Percentiles rank a stretch among this genome's conserved stretches.
Conservation (phyloP, 2,329 filamentous ascomycete species). For the Leptographium galeiforme region DNA sequence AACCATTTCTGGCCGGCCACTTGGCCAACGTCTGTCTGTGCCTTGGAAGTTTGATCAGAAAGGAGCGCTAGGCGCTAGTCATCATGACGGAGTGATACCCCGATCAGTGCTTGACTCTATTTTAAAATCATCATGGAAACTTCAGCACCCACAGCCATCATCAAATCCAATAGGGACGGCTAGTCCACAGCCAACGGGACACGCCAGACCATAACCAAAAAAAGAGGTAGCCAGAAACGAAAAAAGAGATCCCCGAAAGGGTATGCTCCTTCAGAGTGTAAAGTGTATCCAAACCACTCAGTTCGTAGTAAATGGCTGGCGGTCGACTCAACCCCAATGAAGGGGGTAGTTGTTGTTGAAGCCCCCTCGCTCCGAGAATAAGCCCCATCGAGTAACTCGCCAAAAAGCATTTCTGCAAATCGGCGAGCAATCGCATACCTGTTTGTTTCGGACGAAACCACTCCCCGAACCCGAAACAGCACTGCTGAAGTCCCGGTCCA, state of each 20-base stretch:
- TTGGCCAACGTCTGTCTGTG: constrained; percentile 4
- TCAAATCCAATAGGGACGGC: neutral
- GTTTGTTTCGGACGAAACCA: constrained; percentile 77
- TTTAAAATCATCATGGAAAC: constrained; percentile 80
- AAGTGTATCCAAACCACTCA: constrained; percentile 4
- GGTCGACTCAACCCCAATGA: constrained; percentile 17
- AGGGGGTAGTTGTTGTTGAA: constrained; percentile 14
- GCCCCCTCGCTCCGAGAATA: constrained; percentile 97
- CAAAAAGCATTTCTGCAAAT: constrained; percentile 19
- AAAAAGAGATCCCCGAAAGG: neutral
- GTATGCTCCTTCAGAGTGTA: constrained; percentile 8
- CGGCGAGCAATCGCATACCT: constrained; percentile 92
- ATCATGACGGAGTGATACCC: constrained; percentile 23
- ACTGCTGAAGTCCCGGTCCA: neutral
- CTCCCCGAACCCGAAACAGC: constrained; percentile 34
- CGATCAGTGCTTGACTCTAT: constrained; percentile 99
- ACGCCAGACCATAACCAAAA: neutral
- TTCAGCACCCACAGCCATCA: constrained; percentile 20
- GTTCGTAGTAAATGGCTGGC: constrained; percentile 19
- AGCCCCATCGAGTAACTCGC: constrained; percentile 99
- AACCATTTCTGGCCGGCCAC: neutral
- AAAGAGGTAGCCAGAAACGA: neutral
- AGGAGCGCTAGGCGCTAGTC: constrained; percentile 26
- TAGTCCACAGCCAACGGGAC: neutral
- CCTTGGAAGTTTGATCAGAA: constrained; percentile 22